Evolutionary conservation across 225 moss, liverwort and hornwort genomes (phyloP), one percentile per base, ranked within the genome.

Genomic region (Asterella californica): DNA sequence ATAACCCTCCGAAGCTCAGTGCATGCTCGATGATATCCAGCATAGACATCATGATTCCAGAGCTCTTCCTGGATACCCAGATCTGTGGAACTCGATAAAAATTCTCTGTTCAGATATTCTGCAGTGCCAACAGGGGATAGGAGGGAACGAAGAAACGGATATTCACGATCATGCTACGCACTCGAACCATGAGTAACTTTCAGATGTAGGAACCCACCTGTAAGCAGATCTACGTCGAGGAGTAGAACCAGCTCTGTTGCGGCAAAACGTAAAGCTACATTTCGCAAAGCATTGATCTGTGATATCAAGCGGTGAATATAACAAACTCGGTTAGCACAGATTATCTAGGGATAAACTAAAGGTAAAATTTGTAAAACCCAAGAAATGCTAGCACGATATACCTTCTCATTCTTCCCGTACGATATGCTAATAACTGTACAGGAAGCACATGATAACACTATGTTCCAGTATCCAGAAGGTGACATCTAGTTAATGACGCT

Each of bases 61-160:
- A 86, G 80, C 69, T 81, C 82, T 80, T 86, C 86, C 45, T 86
- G 86, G n/a, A 86, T 81, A 55, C 86, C 86, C 12, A 38, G 9
- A 54, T 78, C 86, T 86, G 62, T 54, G 50, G 50, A 61, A 33
- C n/a, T 36, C 32, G 10, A 21, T 47, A 15, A 38, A 55, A 70
- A 6, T 79, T 70, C 34, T n/a, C 9, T 14, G n/a, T 45, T 78
- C 64, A 48, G 77, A 22, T 47, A 53, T 32, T 34, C 2, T 2
- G 14, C 75, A 6, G 7, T 15, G 18, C 1, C 29, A 36, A 32
- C n/a, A 8, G 36, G 47, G 15, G 61, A 63, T 24, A 46, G 17
- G 6, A 62, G 38, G 2, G 21, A 30, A 42, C 3, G 19, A 57
- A 57, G 57, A 57, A 57, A 30, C 34, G 18, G 36, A 67, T 67